Base-by-base conservation (phyloP, 768 basidiomycete species). In the Lactifluus volemus region DNA sequence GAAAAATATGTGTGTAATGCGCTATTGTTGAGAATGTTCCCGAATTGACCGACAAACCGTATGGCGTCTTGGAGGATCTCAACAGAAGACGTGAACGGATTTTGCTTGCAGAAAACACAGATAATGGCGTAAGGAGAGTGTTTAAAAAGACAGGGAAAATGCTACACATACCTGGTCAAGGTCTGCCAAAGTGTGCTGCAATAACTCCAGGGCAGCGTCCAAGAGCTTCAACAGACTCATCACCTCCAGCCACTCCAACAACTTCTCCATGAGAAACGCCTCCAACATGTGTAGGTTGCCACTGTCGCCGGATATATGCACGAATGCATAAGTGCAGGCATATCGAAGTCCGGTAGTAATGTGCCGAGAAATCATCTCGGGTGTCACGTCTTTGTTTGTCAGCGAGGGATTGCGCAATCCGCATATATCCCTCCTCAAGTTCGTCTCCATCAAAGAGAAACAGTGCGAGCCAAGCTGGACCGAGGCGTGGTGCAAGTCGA, bases 231-330 rank as follows among this genome's bases (percentile, higher is more conserved):
- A 44, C 30, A 62, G 12, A 29, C 56, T 58, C 56, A 58, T 53
- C 10, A 47, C 61, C 25, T 62, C 61, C 47, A 62, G 12, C 61
- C 61, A 62, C 41, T 62, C 61, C 21, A 62, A 12, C 3, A 62
- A 51, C 25, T 62, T 62, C 51, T 49, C 61, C 56, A 10, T 36
- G 34, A 62, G 47, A 21, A 62, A 62, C 15, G 51, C 25, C 21
- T 62, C 61, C 5, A 62, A 14, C 55, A 49, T 45, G 14, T 39
- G 55, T 17, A 52, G 5, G 45, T 62, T 62, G 6, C 47, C 61
- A 4, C 15, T 19, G 30, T 62, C 51, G 3, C 29, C 38, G 7
- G 29, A 30, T n/a, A 62, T 34, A 42, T 62, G 61, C 15, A 29
- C 41, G 45, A 62, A 49, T 6, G 25, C 59, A 32, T 44, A 30